Conservation (phyloP, 2,329 filamentous ascomycete species). For the Arachnopeziza araneosa region DNA sequence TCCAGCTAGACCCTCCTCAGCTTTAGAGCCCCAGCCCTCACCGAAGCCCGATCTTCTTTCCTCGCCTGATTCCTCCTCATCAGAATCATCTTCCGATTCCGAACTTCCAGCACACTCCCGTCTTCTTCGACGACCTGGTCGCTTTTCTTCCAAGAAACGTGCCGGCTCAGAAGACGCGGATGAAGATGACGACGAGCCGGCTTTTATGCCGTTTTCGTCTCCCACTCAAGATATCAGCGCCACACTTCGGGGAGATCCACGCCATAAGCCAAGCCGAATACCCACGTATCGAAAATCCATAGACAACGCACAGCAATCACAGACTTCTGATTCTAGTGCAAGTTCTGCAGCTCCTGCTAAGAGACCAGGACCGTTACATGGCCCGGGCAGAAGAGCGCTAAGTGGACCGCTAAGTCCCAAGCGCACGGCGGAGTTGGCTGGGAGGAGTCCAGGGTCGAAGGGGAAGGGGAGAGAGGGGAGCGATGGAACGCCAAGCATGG, state of each 20-base stretch:
- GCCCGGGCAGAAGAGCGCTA: constrained; percentile 13
- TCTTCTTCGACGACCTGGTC: constrained; percentile 26
- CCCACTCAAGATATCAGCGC: constrained; percentile 26
- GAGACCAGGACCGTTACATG: constrained; percentile 13
- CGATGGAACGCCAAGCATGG: constrained; percentile 73
- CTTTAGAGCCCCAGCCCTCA: constrained; percentile 12
- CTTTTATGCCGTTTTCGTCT: constrained; percentile 27
- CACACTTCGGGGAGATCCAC: constrained; percentile 25
- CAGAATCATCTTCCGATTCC: constrained; percentile 25
- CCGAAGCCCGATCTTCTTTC: constrained; percentile 14
- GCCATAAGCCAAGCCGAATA: constrained; percentile 12
- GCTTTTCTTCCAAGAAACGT: constrained; percentile 24
- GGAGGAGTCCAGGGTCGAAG: constrained; percentile 47
- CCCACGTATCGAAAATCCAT: constrained; percentile 16
- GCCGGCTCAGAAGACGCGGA: constrained; percentile 21
- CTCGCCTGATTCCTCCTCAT: constrained; percentile 15
- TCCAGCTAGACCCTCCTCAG: constrained; percentile 16
- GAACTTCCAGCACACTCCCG: constrained; percentile 24
- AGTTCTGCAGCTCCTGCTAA: constrained; percentile 36
- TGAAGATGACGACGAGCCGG: constrained; percentile 29
- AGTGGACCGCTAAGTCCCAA: constrained; percentile 50
- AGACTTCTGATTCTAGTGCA: constrained; percentile 57
- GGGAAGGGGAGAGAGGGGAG: constrained; percentile 55
- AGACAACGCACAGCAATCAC: constrained; percentile 23
- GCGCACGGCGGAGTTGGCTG: constrained; percentile 52